Evolutionary conservation across 2,329 filamentous ascomycete genomes (phyloP).

Genomic region (Corynespora cassiicola): DNA sequence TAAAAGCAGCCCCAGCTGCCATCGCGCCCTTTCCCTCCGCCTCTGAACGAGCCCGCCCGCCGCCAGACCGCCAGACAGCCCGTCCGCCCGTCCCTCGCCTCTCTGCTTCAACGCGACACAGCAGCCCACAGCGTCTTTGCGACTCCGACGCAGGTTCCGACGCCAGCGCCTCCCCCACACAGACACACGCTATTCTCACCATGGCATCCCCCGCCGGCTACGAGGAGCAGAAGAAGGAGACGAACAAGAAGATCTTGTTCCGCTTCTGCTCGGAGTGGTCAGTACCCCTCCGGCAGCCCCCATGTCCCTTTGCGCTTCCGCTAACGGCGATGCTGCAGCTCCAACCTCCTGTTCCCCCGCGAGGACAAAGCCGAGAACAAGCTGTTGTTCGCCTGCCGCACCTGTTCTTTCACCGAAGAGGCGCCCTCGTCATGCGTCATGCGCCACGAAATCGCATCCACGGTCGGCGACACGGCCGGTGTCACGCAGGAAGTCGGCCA

Average conservation of each 20-base stretch:
- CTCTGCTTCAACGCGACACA: constrained; percentile 2
- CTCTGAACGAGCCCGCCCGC: too few relatives aligned
- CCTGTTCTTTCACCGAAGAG: constrained; percentile 88
- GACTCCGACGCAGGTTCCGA: not conserved
- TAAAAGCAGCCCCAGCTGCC: too few relatives aligned
- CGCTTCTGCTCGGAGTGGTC: constrained; percentile 97
- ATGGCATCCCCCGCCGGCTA: constrained; percentile 46
- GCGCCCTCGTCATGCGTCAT: constrained; percentile 91
- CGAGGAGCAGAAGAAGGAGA: constrained; percentile 50
- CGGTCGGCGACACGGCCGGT: constrained; percentile 92
- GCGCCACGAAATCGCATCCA: constrained; percentile 90
- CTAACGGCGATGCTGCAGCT: constrained; percentile 57
- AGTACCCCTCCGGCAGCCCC: constrained; percentile 21
- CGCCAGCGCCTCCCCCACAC: not conserved
- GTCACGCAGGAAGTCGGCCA: constrained; percentile 96
- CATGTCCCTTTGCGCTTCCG: constrained; percentile 3
- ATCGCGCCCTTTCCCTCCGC: too few relatives aligned
- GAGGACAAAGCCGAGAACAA: constrained; percentile 85
- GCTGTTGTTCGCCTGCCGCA: constrained; percentile 94
- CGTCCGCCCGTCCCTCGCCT: too few relatives aligned
- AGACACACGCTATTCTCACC: constrained; percentile 5
- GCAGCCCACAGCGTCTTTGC: not conserved
- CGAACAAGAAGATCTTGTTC: constrained; percentile 76
- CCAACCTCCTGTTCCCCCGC: constrained; percentile 97
- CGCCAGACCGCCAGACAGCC: too few relatives aligned